Evolutionary conservation across 2,329 filamentous ascomycete species (phyloP).

Genomic region (Colletotrichum acutatum): DNA sequence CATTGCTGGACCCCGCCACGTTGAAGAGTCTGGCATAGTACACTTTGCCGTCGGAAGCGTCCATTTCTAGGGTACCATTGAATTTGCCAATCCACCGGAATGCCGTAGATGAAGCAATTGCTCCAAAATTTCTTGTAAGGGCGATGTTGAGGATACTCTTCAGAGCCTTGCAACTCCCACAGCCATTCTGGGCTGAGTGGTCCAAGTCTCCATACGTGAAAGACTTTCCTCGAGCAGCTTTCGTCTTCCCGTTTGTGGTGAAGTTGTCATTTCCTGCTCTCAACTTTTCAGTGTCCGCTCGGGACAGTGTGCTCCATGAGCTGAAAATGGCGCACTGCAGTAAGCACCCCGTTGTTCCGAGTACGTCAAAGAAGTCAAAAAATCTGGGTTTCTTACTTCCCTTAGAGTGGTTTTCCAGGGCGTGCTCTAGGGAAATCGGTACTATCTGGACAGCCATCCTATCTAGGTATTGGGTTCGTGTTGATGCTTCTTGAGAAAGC

Average conservation of each 20-base stretch:
- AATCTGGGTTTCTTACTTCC: neutral
- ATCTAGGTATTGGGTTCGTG: too few species aligned
- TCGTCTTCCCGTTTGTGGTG: neutral
- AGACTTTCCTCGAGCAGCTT: neutral
- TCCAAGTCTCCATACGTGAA: neutral
- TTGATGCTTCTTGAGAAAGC: neutral
- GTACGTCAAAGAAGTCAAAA: neutral
- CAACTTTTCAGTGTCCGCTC: neutral
- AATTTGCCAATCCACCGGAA: neutral
- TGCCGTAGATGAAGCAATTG: rapidly evolving
- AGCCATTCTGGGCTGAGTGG: neutral
- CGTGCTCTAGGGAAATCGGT: neutral
- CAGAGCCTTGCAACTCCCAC: neutral
- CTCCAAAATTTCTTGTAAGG: rapidly evolving
- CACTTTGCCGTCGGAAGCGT: neutral
- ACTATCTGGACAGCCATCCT: neutral
- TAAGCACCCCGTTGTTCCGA: neutral
- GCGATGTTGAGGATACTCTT: neutral
- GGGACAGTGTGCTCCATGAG: neutral
- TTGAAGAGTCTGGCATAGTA: conserved; percentile 1
- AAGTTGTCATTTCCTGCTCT: neutral
- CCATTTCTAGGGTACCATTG: neutral
- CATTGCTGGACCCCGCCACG: neutral
- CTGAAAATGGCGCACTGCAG: neutral
- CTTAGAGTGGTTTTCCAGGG: neutral